Conservation (phyloP, 2,329 filamentous ascomycete genomes). For the Xylaria sp. region DNA sequence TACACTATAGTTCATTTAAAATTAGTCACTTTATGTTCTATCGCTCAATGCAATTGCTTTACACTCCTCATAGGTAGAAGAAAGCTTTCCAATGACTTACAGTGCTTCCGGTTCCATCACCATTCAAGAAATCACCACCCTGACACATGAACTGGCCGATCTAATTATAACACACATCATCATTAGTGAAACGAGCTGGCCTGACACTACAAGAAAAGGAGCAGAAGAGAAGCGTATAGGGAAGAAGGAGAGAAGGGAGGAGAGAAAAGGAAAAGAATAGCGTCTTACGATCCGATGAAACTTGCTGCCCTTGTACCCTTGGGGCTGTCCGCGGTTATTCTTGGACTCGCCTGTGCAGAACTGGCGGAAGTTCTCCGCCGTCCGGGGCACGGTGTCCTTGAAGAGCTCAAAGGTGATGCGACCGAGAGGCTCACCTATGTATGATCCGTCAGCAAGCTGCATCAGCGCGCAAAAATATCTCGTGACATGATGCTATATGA, state of each 20-base stretch:
- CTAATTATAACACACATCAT: constrained; percentile 56
- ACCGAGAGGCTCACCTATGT: constrained; percentile 84
- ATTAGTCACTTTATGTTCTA: neutral
- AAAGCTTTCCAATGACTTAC: constrained; percentile 37
- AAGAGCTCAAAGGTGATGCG: constrained; percentile 93
- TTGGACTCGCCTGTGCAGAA: constrained; percentile 96
- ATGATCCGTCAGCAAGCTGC: constrained; percentile 27
- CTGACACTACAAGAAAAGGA: neutral
- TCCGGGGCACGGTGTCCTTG: constrained; percentile 83
- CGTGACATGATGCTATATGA: neutral
- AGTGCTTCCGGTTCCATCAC: constrained; percentile 88
- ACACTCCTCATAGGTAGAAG: neutral
- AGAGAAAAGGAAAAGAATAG: neutral
- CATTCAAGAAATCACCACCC: constrained; percentile 94
- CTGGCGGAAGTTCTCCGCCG: constrained; percentile 95
- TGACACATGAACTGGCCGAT: constrained; percentile 98
- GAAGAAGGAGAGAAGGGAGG: neutral
- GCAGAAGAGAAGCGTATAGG: neutral
- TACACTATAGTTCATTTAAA: constrained; percentile 59
- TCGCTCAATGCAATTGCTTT: neutral
- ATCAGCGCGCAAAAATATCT: neutral
- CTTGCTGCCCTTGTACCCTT: constrained; percentile 94
- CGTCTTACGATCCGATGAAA: constrained; percentile 88
- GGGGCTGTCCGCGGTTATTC: constrained; percentile 77
- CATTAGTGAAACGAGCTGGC: neutral